Evolutionary conservation across 768 basidiomycete genomes (phyloP).

Genomic region (Galerina sulciceps): DNA sequence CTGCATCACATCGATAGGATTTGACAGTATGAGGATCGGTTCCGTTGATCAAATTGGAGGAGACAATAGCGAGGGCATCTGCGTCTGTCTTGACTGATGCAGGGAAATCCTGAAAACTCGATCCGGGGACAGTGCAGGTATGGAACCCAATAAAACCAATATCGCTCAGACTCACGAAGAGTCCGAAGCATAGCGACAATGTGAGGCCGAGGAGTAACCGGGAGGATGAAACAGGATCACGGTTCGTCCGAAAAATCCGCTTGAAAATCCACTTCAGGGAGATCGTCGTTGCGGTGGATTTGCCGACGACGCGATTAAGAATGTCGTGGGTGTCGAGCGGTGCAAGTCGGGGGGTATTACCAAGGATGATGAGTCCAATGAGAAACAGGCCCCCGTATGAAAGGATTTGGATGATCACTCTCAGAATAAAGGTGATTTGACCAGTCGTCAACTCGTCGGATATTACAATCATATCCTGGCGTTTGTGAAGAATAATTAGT

Average conservation of each 20-base stretch:
- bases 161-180: constrained; percentile 10
- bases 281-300: constrained; percentile 13
- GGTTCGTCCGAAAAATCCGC: constrained; percentile 13
- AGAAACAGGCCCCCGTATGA: constrained; percentile 21
- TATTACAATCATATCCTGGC: constrained; percentile 5
- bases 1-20: no score
- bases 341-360: constrained; percentile 21
- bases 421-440: constrained; percentile 27
- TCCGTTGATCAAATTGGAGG: no score
- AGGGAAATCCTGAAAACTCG: no score
- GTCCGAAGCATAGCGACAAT: constrained; percentile 14
- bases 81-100: no score
- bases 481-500: neutral
- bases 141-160: neutral
- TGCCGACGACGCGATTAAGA: constrained; percentile 22
- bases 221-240: constrained; percentile 17
- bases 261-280: constrained; percentile 23
- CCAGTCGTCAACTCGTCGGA: constrained; percentile 17
- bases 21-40: no score
- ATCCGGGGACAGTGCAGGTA: no score
- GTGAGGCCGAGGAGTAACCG: constrained; percentile 19
- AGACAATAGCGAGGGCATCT: no score
- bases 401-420: constrained; percentile 27
- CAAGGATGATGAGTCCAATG: constrained; percentile 22
- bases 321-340: constrained; percentile 25